Conservation (phyloP, 2,329 filamentous ascomycete species). For the Tolypocladium inflatum region DNA sequence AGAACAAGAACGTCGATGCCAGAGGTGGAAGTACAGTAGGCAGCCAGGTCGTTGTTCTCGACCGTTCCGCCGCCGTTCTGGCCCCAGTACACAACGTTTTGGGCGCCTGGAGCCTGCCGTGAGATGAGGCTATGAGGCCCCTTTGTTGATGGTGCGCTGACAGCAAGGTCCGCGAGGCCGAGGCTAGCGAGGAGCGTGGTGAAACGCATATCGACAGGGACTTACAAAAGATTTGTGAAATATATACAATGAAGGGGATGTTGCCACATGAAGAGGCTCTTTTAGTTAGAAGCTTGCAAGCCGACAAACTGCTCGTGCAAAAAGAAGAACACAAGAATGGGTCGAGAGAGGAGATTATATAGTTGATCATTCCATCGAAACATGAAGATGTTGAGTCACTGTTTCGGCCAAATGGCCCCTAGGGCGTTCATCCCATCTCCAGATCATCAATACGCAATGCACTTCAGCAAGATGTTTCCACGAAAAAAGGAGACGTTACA, state of each 20-base stretch:
- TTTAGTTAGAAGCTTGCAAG: background rate
- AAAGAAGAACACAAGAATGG: background rate
- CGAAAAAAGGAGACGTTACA: background rate
- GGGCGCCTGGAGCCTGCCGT: background rate
- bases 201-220: background rate
- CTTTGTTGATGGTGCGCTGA: background rate
- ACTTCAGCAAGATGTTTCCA: background rate
- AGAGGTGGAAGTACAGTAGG: constrained; percentile 25
- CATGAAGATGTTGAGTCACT: background rate
- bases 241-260: background rate
- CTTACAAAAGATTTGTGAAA: background rate
- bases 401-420: background rate
- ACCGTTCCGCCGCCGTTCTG: constrained; percentile 16
- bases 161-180: background rate
- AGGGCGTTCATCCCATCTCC: background rate
- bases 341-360: background rate
- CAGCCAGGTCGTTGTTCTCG: constrained; percentile 25
- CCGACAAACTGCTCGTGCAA: background rate
- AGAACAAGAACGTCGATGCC: constrained; percentile 34
- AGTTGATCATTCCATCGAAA: background rate
- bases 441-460: background rate
- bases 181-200: background rate
- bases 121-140: background rate
- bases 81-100: constrained; percentile 23
- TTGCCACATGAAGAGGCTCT: background rate